Base-by-base conservation (phyloP, 2,329 filamentous ascomycete genomes). In the Elsinoe fawcettii region DNA sequence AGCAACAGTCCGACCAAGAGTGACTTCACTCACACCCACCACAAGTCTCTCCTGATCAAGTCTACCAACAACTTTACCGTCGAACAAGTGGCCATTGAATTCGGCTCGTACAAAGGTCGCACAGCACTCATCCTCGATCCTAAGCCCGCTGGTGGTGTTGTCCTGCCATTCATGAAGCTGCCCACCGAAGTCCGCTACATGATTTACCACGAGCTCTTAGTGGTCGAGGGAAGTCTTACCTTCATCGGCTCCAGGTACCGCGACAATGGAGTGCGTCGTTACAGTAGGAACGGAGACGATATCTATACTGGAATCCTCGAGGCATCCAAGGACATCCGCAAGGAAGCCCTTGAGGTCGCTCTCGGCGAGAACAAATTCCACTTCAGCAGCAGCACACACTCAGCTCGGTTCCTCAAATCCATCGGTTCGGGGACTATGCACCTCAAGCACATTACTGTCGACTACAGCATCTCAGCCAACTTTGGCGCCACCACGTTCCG, bases 341-440 rank as follows among this genome's bases (percentile, higher is more conserved):
- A 58, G 16, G 60, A 63, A 55, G 53, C 59, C 12, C 34, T 61
- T 4, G 56, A 46, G n/a, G 59, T 62, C 22, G 60, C 55, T 57
- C 60, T 58, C 6, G 41, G 41, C 41, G 41, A 46, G 41, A 51
- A 51, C 32, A 18, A 34, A 34, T 51, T 51, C 27, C 14, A 11
- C 12, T 51, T 51, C 12, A 8, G 16, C 18, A 18, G 12, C 11
- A 27, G 18, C 4, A 32, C 47, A 5, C 16, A 32, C 25, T 9
- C 47, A 20, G 27, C 18, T 18, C 27, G 25, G 3, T 51, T 51
- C 14, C 25, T 51, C 27, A 32, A 36, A 14, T 22, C 32, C 12
- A 14, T 51, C 11, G 23, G 23, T 18, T 16, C 25, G n/a, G 47
- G 20, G 11, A 18, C 18, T 5, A 25, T 25, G 11, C 20, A 23